phyloP scores from a whole-genome alignment of 352 stramenopile species.

The Pythium aristosporum region DNA sequence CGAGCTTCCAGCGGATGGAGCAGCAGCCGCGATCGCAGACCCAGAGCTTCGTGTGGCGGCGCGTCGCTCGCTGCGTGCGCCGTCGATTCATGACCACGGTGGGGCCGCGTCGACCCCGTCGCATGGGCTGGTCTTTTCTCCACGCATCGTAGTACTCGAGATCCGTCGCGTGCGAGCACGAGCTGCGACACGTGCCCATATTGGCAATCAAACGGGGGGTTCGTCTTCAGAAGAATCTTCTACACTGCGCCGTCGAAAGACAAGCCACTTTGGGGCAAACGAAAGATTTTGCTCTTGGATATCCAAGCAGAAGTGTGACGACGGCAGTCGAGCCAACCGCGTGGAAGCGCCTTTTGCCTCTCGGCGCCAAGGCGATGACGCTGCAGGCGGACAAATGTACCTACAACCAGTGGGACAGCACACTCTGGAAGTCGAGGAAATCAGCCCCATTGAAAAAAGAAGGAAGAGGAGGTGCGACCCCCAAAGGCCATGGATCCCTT shows the following conservation, averaged over 20 bases:
- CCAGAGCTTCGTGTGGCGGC: conserved; percentile 44
- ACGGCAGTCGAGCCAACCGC: too few relatives aligned
- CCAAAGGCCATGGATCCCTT: neutral
- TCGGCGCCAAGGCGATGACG: too few relatives aligned
- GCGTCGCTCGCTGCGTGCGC: conserved; percentile 14
- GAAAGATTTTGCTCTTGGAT: too few relatives aligned
- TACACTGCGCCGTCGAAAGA: neutral
- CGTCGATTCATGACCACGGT: conserved; percentile 19
- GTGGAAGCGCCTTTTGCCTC: too few relatives aligned
- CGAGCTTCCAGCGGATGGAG: conserved; percentile 72
- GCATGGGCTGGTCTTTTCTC: conserved; percentile 21
- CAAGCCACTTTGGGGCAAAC: neutral
- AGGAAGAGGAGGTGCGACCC: conserved; percentile 3
- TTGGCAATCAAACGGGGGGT: neutral
- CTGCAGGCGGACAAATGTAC: too few relatives aligned
- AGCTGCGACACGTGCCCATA: conserved; percentile 65
- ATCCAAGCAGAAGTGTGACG: too few relatives aligned
- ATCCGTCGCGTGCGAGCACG: conserved; percentile 42
- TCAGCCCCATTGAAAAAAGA: neutral
- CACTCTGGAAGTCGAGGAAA: too few relatives aligned
- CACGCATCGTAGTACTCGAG: conserved; percentile 74
- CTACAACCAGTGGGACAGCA: too few relatives aligned
- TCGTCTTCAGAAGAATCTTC: neutral
- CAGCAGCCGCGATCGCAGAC: conserved; percentile 64
- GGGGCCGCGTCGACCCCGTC: conserved; percentile 5